A percentile compares a stretch with the other conserved stretches of the same genome.
phyloP scores from a whole-genome alignment of 2,329 filamentous ascomycete species.

The Colletotrichum musicola region DNA sequence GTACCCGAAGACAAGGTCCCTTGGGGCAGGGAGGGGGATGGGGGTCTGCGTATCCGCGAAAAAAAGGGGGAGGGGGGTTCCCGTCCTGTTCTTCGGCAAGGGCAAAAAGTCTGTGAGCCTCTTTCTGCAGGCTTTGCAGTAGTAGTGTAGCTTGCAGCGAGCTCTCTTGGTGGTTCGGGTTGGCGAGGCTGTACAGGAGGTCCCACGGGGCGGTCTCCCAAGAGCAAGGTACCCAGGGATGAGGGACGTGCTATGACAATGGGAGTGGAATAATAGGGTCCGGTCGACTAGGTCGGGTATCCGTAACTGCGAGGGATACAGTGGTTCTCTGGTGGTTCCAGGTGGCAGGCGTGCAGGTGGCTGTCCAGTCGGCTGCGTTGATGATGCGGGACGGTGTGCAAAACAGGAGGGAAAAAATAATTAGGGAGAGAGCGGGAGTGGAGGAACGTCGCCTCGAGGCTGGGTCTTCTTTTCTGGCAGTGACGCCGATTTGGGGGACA shows the following conservation, averaged over 20 bases:
- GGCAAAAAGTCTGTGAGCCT: slow-evolving; percentile 4
- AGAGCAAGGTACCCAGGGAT: neutral
- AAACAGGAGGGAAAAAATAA: slow-evolving; percentile 10
- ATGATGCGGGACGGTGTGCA: slow-evolving; percentile 20
- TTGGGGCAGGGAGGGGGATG: slow-evolving; percentile 5
- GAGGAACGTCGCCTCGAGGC: slow-evolving; percentile 31
- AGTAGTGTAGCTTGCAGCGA: neutral
- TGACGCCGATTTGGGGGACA: slow-evolving; percentile 8
- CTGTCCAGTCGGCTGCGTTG: slow-evolving; percentile 27
- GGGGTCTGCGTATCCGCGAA: slow-evolving; percentile 37
- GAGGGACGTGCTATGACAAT: slow-evolving; percentile 12
- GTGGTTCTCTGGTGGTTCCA: slow-evolving; percentile 1
- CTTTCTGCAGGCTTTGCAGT: slow-evolving; percentile 5
- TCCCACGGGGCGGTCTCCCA: slow-evolving; percentile 5
- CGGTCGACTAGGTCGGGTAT: neutral
- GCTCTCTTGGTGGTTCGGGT: slow-evolving; percentile 10
- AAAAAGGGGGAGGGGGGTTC: slow-evolving; percentile 24
- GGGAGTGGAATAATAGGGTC: slow-evolving; percentile 1
- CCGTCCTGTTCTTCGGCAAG: slow-evolving; percentile 19
- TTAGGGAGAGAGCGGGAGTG: slow-evolving; percentile 32
- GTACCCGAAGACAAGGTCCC: slow-evolving; percentile 1
- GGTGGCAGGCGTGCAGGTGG: neutral
- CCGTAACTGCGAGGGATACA: slow-evolving; percentile 19
- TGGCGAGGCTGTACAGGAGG: slow-evolving; percentile 33
- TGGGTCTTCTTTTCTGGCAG: slow-evolving; percentile 16